These are phyloP conservation scores for Euryodendron excelsum DNA, from an alignment of 148 eudicot genomes.

Conservation along the genomic window DNA sequence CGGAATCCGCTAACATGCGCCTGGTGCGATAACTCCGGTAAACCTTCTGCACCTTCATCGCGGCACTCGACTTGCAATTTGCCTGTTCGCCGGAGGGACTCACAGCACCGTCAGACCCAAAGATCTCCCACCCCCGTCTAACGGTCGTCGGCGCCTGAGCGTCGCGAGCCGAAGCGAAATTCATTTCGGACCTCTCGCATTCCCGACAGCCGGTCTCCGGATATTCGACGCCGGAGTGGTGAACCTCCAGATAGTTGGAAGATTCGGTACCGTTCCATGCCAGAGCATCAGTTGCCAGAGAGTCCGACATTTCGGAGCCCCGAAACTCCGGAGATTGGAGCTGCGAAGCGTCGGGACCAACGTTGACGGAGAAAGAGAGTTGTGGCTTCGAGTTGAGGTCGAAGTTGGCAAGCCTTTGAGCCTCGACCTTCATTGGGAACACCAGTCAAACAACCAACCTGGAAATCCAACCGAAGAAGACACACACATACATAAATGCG, in stretches of 20 bases:
- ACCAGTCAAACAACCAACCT: not conserved
- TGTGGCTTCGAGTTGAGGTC: slow-evolving; percentile 8
- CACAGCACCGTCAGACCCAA: not conserved
- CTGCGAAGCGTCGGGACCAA: not conserved
- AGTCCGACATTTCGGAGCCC: not conserved
- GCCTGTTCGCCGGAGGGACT: slow-evolving; percentile 7
- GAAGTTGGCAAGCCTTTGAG: slow-evolving; percentile 20
- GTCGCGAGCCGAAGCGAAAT: not conserved
- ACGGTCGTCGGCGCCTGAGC: not conserved
- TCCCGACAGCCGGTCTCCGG: too few relatives aligned
- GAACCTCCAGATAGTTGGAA: too few relatives aligned
- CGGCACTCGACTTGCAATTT: slow-evolving; percentile 30
- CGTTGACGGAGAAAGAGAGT: slow-evolving; percentile 15
- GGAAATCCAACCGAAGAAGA: too few relatives aligned
- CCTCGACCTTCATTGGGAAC: slow-evolving; percentile 35
- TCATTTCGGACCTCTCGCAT: not conserved
- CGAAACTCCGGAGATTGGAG: not conserved
- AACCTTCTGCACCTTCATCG: slow-evolving; percentile 66
- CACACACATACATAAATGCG: too few relatives aligned
- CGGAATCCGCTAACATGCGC: slow-evolving; percentile 79
- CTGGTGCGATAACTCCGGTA: slow-evolving; percentile 85
- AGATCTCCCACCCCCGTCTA: too few relatives aligned
- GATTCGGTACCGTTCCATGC: too few relatives aligned
- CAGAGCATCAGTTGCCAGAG: not conserved
- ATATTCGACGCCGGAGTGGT: too few relatives aligned